Evolutionary conservation across 805 yeast species (phyloP), one percentile per base, ranked within the genome.

Genomic region (Torulaspora delbrueckii): DNA sequence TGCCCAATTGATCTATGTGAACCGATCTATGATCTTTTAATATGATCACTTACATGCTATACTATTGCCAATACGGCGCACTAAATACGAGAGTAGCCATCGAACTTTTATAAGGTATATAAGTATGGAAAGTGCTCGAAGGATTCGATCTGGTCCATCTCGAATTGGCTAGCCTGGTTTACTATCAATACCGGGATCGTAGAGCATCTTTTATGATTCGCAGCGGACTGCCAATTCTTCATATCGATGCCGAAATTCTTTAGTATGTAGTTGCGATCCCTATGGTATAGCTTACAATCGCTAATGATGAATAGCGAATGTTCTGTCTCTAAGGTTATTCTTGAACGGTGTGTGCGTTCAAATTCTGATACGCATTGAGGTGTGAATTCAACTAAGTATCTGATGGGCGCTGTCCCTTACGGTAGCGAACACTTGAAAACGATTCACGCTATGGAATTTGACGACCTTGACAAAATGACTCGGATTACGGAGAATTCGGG

Each of bases 361-460:
- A 57, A 63, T 16, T 52, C 40, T 1, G 63, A 49, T 2, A 62
- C 66, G 31, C 67, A 60, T 23, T 48, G 19, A 24, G 60, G 54
- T 8, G 65, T 56, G 38, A 63, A 59, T 48, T 59, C 65, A 62
- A 62, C 66, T 62, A 62, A 62, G 66, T 33, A 59, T 34, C 39
- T 54, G 58, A 26, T 41, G 38, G n/a, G 44, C 39, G 27, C 42
- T 48, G 41, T 63, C 67, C 31, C 63, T 47, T 9, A 55, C 51
- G 4, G 60, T 46, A n/a, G 63, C 65, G 43, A 43, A 60, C 2
- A 62, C 57, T 7, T 37, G 34, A 42, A 42, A 62, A 19, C 55
- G 47, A 19, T 51, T 38, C 2, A 63, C 55, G 7, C 40, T 47
- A 34, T 53, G 57, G 26, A 63, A 60, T 32, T 53, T 56, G 3